These are phyloP conservation scores for Calcarisporium arbuscula DNA, from an alignment of 2,329 filamentous ascomycete species.

Conservation along the genomic window DNA sequence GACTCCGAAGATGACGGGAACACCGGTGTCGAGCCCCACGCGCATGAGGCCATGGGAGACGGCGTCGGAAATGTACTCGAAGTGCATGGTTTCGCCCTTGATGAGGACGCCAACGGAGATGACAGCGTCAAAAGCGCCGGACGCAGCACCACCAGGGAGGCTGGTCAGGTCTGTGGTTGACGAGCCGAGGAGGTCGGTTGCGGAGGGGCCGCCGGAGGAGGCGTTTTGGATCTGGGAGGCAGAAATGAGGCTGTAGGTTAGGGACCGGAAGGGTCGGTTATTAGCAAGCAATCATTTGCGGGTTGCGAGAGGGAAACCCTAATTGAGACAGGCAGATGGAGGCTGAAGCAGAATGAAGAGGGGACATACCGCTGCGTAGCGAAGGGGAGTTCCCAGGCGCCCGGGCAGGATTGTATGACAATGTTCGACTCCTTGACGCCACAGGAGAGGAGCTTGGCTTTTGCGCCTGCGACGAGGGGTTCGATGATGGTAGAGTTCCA, in stretches of 20 bases:
- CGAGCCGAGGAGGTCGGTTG: slow-evolving; percentile 69
- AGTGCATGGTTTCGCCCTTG: slow-evolving; percentile 99
- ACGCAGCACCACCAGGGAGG: slow-evolving; percentile 31
- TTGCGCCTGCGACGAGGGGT: slow-evolving; percentile 73
- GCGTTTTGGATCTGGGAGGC: slow-evolving; percentile 81
- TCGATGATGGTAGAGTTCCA: slow-evolving; percentile 92
- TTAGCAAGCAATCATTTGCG: slow-evolving; percentile 10
- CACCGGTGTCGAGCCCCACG: slow-evolving; percentile 79
- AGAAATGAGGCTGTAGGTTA: slow-evolving; percentile 60
- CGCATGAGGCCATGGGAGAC: slow-evolving; percentile 92
- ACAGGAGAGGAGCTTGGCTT: slow-evolving; percentile 66
- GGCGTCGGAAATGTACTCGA: slow-evolving; percentile 94
- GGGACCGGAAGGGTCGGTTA: slow-evolving; percentile 2
- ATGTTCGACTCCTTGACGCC: slow-evolving; percentile 89
- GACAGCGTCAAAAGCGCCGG: slow-evolving; percentile 79
- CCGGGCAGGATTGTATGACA: slow-evolving; percentile 81
- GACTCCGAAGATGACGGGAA: slow-evolving; percentile 88
- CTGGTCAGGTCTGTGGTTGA: slow-evolving; percentile 61
- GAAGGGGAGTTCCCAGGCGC: slow-evolving; percentile 90
- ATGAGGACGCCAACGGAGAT: slow-evolving; percentile 95
- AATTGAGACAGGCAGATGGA: too few relatives aligned
- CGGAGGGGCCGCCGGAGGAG: slow-evolving; percentile 54
- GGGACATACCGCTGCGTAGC: slow-evolving; percentile 70
- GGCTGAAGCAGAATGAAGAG: background rate
- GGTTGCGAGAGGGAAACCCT: background rate